Evolutionary conservation across 257 asterid species (phyloP).

Genomic region (Plantago ovata): DNA sequence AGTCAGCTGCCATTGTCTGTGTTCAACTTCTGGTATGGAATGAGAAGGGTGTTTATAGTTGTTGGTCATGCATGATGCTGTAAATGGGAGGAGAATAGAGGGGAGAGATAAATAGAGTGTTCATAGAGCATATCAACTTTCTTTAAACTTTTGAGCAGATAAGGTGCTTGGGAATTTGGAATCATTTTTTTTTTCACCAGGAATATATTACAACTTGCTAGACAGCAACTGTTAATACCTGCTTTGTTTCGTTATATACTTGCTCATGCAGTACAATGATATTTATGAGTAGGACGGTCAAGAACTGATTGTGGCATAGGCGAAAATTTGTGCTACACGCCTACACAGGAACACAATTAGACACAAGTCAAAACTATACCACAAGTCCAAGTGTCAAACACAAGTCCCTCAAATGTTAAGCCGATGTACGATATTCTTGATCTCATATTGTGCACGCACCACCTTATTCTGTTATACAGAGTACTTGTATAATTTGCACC

Average conservation of each 20-base stretch:
- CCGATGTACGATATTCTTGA: no score
- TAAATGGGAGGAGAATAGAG: background rate
- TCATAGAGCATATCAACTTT: slow-evolving; percentile 5
- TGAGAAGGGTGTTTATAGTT: background rate
- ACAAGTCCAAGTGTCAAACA: no score
- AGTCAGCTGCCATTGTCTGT: slow-evolving; percentile 58
- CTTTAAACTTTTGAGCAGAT: slow-evolving; percentile 3
- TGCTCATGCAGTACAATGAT: background rate
- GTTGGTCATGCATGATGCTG: background rate
- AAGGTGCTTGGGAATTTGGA: slow-evolving; percentile 22
- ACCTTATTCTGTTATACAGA: no score
- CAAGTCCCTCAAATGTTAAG: no score
- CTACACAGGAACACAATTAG: no score
- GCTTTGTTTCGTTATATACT: no score
- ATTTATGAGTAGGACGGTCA: slow-evolving; percentile 1
- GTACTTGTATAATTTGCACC: no score
- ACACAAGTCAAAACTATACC: no score
- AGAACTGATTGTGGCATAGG: background rate
- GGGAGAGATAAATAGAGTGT: background rate
- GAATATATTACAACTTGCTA: background rate
- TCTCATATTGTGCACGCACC: no score
- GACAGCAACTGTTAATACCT: background rate
- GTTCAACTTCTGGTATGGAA: background rate
- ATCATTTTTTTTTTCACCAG: slow-evolving; percentile 16
- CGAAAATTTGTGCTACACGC: no score